Evolutionary conservation across 352 stramenopile species (phyloP).

Genomic region (Phytophthora citrophthora): DNA sequence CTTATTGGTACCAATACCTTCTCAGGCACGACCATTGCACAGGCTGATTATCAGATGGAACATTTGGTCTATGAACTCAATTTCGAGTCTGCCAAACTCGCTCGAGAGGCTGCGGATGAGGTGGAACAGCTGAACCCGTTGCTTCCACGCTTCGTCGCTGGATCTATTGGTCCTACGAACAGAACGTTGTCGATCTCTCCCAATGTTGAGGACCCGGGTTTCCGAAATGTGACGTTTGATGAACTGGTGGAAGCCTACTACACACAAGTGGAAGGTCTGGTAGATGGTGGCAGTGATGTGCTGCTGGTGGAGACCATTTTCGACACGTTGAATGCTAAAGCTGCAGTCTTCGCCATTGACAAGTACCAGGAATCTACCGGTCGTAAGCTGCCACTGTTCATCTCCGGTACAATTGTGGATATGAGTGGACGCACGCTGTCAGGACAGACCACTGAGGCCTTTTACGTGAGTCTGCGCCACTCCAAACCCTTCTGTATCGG

Average conservation of each 20-base stretch:
- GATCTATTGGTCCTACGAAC: conserved; percentile 97
- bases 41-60: conserved; percentile 98
- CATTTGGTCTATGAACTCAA: conserved; percentile 96
- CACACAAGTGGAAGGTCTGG: conserved; percentile 93
- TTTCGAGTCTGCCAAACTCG: conserved; percentile 91
- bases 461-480: conserved; percentile 96
- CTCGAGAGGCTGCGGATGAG: conserved; percentile 93
- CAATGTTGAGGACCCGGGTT: conserved; percentile 93
- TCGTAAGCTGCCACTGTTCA: conserved; percentile 94
- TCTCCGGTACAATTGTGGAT: conserved; percentile 97
- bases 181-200: conserved; percentile 96
- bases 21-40: conserved; percentile 95
- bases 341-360: conserved; percentile 94
- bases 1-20: conserved; percentile 99
- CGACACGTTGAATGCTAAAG: conserved; percentile 98
- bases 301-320: conserved; percentile 99
- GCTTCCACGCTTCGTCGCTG: conserved; percentile 94
- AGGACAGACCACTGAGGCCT: conserved; percentile 96
- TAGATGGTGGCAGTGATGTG: conserved; percentile 96
- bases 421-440: conserved; percentile 96
- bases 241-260: conserved; percentile 97
- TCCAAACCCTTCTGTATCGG: conserved; percentile 97
- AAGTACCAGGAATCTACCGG: conserved; percentile 93
- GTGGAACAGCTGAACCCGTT: conserved; percentile 93
- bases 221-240: conserved; percentile 97